phyloP scores from a whole-genome alignment of 108 stramenopile species.

The Poteriospumella lacustris region DNA sequence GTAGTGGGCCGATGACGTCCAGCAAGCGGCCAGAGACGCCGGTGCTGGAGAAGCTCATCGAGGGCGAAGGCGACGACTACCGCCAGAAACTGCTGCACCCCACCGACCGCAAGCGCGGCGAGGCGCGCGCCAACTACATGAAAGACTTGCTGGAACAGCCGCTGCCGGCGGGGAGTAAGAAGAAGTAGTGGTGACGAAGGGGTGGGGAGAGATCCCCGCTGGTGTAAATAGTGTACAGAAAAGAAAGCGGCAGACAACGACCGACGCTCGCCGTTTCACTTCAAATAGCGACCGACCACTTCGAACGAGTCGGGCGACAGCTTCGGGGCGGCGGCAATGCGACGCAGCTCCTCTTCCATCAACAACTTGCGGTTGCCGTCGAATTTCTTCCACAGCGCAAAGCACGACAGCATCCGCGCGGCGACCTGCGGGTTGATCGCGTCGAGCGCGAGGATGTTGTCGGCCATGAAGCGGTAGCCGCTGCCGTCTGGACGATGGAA shows the following conservation, averaged over 20 bases:
- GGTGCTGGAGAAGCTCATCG: neutral
- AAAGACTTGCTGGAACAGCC: neutral
- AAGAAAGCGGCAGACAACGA: too few relatives aligned
- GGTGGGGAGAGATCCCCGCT: too few relatives aligned
- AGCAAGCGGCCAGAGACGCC: too few relatives aligned
- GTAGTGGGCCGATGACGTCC: too few relatives aligned
- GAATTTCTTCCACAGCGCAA: neutral
- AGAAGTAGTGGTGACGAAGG: too few relatives aligned
- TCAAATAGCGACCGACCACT: neutral
- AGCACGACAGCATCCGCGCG: neutral
- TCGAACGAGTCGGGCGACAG: slow-evolving; percentile 1
- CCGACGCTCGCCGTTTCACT: too few relatives aligned
- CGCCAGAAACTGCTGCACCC: neutral
- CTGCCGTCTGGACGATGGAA: slow-evolving; percentile 77
- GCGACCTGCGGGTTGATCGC: slow-evolving; percentile 73
- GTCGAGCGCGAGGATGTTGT: slow-evolving; percentile 70
- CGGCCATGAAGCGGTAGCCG: slow-evolving; percentile 79
- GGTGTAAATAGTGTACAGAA: too few relatives aligned
- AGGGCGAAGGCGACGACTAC: neutral
- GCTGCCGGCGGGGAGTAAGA: neutral
- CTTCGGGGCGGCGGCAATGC: neutral
- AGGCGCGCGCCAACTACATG: slow-evolving; percentile 11
- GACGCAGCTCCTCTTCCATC: neutral
- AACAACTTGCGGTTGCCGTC: neutral
- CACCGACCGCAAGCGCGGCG: neutral